Base-by-base conservation (phyloP, 2,329 filamentous ascomycete species). In the Fusarium caatingaense region DNA sequence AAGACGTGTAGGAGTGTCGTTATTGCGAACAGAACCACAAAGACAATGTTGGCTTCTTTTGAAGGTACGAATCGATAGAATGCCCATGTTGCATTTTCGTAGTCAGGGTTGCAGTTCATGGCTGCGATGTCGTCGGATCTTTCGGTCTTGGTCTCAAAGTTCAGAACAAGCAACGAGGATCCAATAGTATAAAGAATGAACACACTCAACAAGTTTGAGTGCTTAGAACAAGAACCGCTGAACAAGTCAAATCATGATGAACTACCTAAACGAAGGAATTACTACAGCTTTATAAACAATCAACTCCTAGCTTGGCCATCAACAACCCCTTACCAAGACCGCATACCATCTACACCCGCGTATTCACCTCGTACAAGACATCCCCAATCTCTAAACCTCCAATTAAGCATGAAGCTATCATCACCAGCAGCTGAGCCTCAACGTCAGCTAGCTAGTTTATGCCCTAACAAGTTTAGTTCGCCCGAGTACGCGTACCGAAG, bases 51-150 rank as follows among this genome's bases (percentile, higher is more conserved):
- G 46, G 60, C 68, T 40, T 65, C 71, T 13, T 73, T 59, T 4
- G 74, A 76, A 18, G 74, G 74, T 21, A 72, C 42, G 48, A 58
- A 76, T 10, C 73, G 72, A 30, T 76, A 76, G 41, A 61, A 72
- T 3, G 74, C 63, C 72, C 72, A 76, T 1, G 44, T 44, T 21
- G 74, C 73, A 34, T 74, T 42, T 37, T 68, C 54, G 54, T 75
- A 76, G 45, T 75, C 23, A 27, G 73, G 50, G n/a, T 66, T 68
- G 42, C 74, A 74, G 7, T 44, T 34, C 67, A 72, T 74, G 32
- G 32, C 21, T 41, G 32, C 9, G 5, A 27, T 37, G 15, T 20
- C 18, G 32, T 37, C 23, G 21, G n/a, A 20, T 20, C 13, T 11
- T 13, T 20, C 34, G 37, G 13, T 8, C 12, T 27, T 18, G 18